Conservation (phyloP, 2,329 filamentous ascomycete genomes). For the Fusarium chuoi region DNA sequence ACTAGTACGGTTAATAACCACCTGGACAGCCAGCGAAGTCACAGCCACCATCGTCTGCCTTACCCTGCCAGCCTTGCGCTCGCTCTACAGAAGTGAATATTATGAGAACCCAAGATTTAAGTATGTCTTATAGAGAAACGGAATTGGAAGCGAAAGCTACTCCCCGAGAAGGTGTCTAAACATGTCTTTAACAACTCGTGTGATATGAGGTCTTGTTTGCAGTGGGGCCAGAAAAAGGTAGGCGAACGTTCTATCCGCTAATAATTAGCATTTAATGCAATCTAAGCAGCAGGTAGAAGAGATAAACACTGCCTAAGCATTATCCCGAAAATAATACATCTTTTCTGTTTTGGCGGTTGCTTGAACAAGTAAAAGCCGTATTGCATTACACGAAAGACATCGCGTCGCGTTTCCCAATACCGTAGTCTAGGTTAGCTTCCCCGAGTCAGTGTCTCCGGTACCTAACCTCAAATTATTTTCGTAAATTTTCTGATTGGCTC, state of each 20-base stretch:
- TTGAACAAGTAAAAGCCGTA: too few species aligned
- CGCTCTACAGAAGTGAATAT: background rate
- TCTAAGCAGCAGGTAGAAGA: too few species aligned
- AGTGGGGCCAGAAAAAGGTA: too few species aligned
- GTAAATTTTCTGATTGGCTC: background rate
- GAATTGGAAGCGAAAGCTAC: background rate
- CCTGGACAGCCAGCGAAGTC: conserved; percentile 3
- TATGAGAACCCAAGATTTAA: background rate
- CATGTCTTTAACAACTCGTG: too few species aligned
- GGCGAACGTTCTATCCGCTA: too few species aligned
- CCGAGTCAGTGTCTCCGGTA: background rate
- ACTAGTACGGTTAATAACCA: background rate
- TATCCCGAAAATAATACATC: too few species aligned
- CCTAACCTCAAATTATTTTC: background rate
- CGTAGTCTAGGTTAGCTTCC: background rate
- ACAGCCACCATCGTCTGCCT: conserved; percentile 1
- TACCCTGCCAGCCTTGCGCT: background rate
- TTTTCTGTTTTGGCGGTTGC: too few species aligned
- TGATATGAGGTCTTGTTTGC: too few species aligned
- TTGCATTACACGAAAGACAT: rapidly evolving
- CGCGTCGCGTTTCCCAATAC: background rate
- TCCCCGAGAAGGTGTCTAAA: background rate
- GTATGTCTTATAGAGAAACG: background rate
- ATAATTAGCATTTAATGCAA: background rate
- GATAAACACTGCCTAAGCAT: too few species aligned